Percentiles rank a stretch among this genome's conserved stretches.
These are phyloP conservation scores for Ophiostoma piceae DNA, from an alignment of 2,329 filamentous ascomycete species.

Conservation along the genomic window DNA sequence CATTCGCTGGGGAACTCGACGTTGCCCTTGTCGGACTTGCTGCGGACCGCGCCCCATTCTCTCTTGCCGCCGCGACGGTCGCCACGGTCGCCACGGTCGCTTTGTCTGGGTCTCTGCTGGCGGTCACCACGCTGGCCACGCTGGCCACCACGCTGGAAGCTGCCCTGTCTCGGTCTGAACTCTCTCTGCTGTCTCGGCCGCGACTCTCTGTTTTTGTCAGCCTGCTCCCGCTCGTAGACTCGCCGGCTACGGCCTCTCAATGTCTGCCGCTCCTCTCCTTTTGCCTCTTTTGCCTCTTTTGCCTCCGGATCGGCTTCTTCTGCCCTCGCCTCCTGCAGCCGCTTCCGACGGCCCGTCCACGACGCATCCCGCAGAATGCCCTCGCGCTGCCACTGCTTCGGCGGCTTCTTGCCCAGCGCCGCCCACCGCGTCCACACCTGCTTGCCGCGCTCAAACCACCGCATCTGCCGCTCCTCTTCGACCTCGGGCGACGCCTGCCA, in stretches of 20 bases:
- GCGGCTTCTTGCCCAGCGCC: conserved; percentile 57
- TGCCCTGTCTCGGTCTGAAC: no score
- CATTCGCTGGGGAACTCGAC: not conserved
- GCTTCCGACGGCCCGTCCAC: conserved; percentile 24
- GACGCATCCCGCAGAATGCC: conserved; percentile 34
- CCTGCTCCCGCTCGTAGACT: not conserved
- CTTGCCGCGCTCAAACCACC: conserved; percentile 59
- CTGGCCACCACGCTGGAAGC: no score
- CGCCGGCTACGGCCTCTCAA: not conserved
- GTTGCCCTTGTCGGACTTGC: not conserved
- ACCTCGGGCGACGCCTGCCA: conserved; percentile 59
- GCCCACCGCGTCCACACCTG: conserved; percentile 56
- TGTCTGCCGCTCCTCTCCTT: not conserved
- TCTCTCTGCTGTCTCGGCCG: not conserved
- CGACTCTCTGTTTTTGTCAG: not conserved
- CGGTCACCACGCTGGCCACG: not conserved
- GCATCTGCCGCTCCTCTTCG: conserved; percentile 51
- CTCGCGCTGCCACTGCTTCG: conserved; percentile 53
- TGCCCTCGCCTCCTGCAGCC: conserved; percentile 15
- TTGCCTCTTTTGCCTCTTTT: not conserved
- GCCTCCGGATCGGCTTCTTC: not conserved
- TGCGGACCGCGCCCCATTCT: not conserved
- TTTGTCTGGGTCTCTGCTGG: not conserved
- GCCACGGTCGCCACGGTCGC: not conserved
- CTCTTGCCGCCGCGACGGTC: not conserved